Evolutionary conservation across 1,284 basidiomycete species (phyloP), one percentile per base, ranked within the genome.

Genomic region (Chiua sp.): DNA sequence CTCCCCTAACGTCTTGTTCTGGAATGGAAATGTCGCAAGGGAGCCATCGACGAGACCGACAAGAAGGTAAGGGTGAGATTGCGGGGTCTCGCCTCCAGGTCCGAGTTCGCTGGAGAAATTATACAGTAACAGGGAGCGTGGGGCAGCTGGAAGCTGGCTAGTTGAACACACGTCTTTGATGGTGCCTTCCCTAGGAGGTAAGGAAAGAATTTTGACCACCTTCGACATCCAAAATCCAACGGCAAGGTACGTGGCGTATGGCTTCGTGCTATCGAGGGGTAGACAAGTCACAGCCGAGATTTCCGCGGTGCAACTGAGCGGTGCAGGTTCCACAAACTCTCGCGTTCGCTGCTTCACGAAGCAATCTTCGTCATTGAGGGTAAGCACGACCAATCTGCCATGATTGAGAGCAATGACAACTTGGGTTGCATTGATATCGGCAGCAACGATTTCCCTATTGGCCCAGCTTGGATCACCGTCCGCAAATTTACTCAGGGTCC

Each of bases 1-100:
- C 49, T 87, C 84, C 51, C 72, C 78, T n/a, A 87, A 65, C 59
- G 79, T 64, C 39, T 78, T 81, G 65, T 77, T 81, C 33, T 65
- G 70, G 50, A 77, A 80, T 18, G 75, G 63, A 64, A 87, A 90
- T 7, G 85, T 80, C 4, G 87, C 81, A n/a, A 97, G 80, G 5
- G 86, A 85, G 2, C 96, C 96, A 72, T 98, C 87, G 7, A 85
- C 86, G 7, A 96, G 78, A 1, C 95, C 96, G 12, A 88, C 86
- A 23, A 98, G 78, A 7, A 98, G 79, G 63, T 89, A 84, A 0
- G 85, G 79, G 57, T 77, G 75, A 60, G 65, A 72, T 51, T 82
- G 74, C 16, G 70, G 56, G 47, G 72, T 76, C 58, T 78, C 77
- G 20, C 73, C 59, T 52, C 63, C 75, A 18, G 69, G 48, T 51